phyloP scores from a whole-genome alignment of 345 rosid species.

The Pseudoturritis turrita region DNA sequence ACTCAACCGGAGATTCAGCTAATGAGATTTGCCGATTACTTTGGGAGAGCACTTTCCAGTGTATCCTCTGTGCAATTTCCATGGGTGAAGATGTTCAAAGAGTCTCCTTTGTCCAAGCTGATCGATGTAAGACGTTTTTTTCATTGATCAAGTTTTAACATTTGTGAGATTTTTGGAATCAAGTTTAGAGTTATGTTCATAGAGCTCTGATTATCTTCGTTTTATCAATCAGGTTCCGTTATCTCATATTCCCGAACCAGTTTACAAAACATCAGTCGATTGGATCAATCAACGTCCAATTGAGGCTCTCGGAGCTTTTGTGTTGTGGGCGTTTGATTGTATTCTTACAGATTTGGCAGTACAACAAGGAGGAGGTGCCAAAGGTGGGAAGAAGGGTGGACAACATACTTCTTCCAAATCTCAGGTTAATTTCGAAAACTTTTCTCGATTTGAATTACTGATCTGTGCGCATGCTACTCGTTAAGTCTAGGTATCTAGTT shows the following conservation, averaged over 20 bases:
- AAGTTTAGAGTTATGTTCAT: neutral
- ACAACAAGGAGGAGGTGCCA: conserved; percentile 43
- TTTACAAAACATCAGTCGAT: conserved; percentile 61
- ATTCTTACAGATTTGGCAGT: conserved; percentile 53
- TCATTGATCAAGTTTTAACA: no score
- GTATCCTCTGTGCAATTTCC: conserved; percentile 58
- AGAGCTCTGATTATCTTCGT: neutral
- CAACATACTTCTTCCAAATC: conserved; percentile 60
- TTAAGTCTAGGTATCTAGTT: no score
- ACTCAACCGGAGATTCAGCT: conserved; percentile 56
- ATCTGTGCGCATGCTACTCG: neutral
- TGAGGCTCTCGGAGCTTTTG: conserved; percentile 57
- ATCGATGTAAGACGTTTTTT: conserved; percentile 62
- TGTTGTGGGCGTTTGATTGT: conserved; percentile 62
- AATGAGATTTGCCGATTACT: conserved; percentile 66
- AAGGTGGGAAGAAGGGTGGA: conserved; percentile 52
- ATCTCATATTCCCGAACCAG: conserved; percentile 54
- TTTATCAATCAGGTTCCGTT: conserved; percentile 49
- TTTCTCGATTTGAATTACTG: neutral
- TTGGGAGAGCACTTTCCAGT: conserved; percentile 52
- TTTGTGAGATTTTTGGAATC: neutral
- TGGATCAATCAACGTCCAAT: conserved; percentile 63
- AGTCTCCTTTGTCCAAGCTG: conserved; percentile 47
- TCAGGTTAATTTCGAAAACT: conserved; percentile 32
- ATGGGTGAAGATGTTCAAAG: conserved; percentile 59